Conservation (phyloP, 495 filamentous ascomycete species). For the Polyplosphaeria fusca region DNA sequence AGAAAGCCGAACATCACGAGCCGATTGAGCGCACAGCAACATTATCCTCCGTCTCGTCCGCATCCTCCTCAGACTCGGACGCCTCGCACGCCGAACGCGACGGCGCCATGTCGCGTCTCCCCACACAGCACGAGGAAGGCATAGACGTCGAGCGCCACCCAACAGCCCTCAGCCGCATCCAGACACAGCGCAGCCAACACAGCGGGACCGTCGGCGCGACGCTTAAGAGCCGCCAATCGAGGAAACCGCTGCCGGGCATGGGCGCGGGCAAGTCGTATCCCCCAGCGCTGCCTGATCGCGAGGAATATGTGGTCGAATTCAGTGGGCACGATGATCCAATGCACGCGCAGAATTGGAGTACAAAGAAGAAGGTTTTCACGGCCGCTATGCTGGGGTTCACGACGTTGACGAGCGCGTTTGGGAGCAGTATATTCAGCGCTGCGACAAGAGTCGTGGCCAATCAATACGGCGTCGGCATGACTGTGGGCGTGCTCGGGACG, state of each 20-base stretch:
- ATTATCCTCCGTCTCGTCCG: conserved; percentile 41
- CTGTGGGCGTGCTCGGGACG: conserved; percentile 64
- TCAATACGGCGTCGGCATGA: conserved; percentile 54
- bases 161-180: conserved; percentile 73
- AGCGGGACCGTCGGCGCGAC: conserved; percentile 65
- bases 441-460: conserved; percentile 53
- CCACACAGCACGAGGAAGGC: conserved; percentile 54
- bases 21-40: conserved; percentile 29
- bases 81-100: conserved; percentile 28
- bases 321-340: conserved; percentile 73
- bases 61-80: conserved; percentile 49
- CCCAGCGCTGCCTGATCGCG: conserved; percentile 64
- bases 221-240: conserved; percentile 48
- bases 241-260: conserved; percentile 56
- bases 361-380: conserved; percentile 69
- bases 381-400: conserved; percentile 74
- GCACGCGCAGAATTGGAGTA: conserved; percentile 80
- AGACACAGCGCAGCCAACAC: conserved; percentile 72
- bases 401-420: conserved; percentile 72
- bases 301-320: conserved; percentile 88
- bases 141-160: conserved; percentile 61
- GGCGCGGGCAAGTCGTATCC: conserved; percentile 79
- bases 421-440: conserved; percentile 65
- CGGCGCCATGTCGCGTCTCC: conserved; percentile 54
- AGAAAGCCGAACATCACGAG: conserved; percentile 32